Base-by-base conservation (phyloP, 2,329 filamentous ascomycete species). In the Endothia cerciana region DNA sequence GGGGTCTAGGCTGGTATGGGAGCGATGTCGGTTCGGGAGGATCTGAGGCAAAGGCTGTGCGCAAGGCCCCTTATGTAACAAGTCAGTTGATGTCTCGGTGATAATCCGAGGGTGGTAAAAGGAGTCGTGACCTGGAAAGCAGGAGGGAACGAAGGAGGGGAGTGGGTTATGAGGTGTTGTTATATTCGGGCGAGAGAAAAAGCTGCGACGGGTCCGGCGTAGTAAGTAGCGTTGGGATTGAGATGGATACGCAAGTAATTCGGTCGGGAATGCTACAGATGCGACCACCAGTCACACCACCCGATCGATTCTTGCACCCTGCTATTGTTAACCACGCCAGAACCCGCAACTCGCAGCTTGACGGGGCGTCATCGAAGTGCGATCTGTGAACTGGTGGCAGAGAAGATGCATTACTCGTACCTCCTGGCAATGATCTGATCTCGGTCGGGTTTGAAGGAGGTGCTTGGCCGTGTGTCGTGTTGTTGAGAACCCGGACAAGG, bases 151-250 rank as follows among this genome's bases (percentile, higher is more conserved):
- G 22, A 60, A 60, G 15, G 33, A 47, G 57, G 22, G 10, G 38
- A 63, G 66, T 68, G 66, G 66, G 56, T 66, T 68, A 65, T 66
- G 66, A 65, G 64, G 60, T 66, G 63, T 41, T 65, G 53, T 22
- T 60, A 55, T 68, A 63, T 61, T 63, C 47, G 47, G 38, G 63
- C 66, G 66, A 68, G 43, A 65, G 55, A 68, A 68, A 68, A 66
- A 68, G 64, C 66, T 68, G 59, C 45, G 33, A 64, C 43, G 65
- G 65, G 33, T n/a, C n/a, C n/a, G n/a, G n/a, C n/a, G n/a, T n/a
- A n/a, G n/a, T n/a, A n/a, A n/a, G n/a, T 58, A 25, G 55, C 33
- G 58, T 41, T 45, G n/a, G 10, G 63, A 55, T 57, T 45, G 58
- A 38, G 30, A 51, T 22, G 51, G 63, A 55, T 43, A 36, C 43